phyloP scores from a whole-genome alignment of 495 filamentous ascomycete genomes.

The Staphylotrichum longicolle region DNA sequence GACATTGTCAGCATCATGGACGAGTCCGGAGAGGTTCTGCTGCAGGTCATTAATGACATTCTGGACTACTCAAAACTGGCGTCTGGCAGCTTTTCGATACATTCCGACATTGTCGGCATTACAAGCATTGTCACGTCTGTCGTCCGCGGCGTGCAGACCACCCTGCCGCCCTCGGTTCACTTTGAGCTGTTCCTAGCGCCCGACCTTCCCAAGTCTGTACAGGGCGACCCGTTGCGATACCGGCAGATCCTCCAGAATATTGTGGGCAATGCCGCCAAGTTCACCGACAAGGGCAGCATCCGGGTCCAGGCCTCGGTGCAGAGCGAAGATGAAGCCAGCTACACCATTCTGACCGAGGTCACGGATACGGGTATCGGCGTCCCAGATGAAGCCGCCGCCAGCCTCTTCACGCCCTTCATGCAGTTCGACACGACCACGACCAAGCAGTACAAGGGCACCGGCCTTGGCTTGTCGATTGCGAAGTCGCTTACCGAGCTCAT shows the following conservation, averaged over 20 bases:
- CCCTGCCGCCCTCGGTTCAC: slow-evolving; percentile 34
- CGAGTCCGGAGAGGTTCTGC: slow-evolving; percentile 47
- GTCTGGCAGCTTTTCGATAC: slow-evolving; percentile 47
- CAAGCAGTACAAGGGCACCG: slow-evolving; percentile 77
- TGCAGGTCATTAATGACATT: slow-evolving; percentile 53
- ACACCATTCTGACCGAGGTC: slow-evolving; percentile 57
- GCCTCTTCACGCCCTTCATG: slow-evolving; percentile 77
- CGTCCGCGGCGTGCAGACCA: slow-evolving; percentile 45
- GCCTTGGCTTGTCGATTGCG: slow-evolving; percentile 75
- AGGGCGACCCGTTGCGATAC: slow-evolving; percentile 49
- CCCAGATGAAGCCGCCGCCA: slow-evolving; percentile 55
- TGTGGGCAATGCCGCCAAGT: slow-evolving; percentile 49
- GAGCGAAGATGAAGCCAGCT: slow-evolving; percentile 43
- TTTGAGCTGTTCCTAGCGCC: slow-evolving; percentile 41
- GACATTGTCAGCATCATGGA: slow-evolving; percentile 49
- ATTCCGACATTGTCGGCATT: slow-evolving; percentile 43
- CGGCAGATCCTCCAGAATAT: slow-evolving; percentile 52
- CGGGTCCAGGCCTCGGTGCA: slow-evolving; percentile 33
- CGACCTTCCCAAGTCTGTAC: slow-evolving; percentile 40
- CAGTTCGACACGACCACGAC: slow-evolving; percentile 74
- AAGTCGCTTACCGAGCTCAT: slow-evolving; percentile 70
- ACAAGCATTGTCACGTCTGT: slow-evolving; percentile 53
- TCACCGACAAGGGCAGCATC: slow-evolving; percentile 48
- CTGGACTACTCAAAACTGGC: slow-evolving; percentile 53
- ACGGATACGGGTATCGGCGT: slow-evolving; percentile 78